Evolutionary conservation across 768 basidiomycete genomes (phyloP).

Genomic region (Suillus tomentosus): DNA sequence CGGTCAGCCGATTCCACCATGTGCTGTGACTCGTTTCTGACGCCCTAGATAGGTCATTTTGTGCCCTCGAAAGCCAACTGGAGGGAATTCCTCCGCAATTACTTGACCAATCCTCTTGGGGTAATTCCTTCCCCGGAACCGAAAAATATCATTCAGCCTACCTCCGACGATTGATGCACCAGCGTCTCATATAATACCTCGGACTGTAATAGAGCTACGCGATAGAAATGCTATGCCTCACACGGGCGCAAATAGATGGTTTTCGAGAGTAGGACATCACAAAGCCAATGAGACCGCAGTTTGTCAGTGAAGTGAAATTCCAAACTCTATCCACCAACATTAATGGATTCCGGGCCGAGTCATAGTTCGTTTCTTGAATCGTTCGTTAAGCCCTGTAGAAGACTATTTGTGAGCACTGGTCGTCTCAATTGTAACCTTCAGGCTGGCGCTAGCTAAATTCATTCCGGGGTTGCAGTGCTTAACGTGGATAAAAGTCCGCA

Average conservation of each 20-base stretch:
- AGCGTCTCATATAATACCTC: background rate
- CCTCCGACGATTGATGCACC: background rate
- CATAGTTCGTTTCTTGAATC: background rate
- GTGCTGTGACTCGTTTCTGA: background rate
- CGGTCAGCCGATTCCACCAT: constrained; percentile 49
- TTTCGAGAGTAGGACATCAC: background rate
- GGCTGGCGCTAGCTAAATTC: no score
- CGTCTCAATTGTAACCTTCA: no score
- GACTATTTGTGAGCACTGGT: no score
- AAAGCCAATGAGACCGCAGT: background rate
- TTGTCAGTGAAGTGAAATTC: no score
- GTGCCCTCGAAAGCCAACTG: constrained; percentile 77
- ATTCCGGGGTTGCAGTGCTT: no score
- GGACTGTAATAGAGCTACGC: background rate
- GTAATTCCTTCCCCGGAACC: constrained; percentile 47
- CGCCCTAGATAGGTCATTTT: constrained; percentile 63
- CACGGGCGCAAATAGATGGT: background rate
- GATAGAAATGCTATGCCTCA: background rate
- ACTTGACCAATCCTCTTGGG: constrained; percentile 54
- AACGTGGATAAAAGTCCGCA: no score
- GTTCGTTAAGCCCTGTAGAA: no score
- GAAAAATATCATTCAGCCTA: constrained; percentile 34
- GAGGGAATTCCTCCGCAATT: constrained; percentile 74
- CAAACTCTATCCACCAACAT: no score
- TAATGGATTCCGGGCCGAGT: no score